A percentile compares a stretch with the other conserved stretches of the same genome.
These are phyloP conservation scores for Puccinellia tenuiflora DNA, from an alignment of 176 grass and related monocot species.

Conservation along the genomic window DNA sequence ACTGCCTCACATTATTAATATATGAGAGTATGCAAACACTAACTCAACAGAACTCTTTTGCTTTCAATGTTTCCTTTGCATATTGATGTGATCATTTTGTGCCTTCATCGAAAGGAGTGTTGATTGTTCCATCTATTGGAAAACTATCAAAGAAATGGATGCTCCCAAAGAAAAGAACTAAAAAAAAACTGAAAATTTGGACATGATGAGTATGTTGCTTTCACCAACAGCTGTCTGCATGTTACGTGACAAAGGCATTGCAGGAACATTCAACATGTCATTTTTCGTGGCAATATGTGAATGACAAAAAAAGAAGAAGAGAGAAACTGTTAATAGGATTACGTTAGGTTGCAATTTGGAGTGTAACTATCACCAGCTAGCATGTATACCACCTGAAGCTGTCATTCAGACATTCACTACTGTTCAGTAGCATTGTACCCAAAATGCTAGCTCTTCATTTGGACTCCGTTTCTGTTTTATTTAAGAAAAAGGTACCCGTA, in stretches of 20 bases:
- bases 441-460: background rate
- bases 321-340: no score
- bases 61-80: background rate
- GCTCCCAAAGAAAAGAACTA: background rate
- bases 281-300: background rate
- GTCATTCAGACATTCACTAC: background rate
- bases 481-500: background rate
- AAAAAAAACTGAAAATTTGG: background rate
- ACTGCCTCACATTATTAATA: background rate
- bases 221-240: background rate
- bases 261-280: background rate
- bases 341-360: background rate
- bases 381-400: background rate
- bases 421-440: background rate
- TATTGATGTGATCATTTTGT: background rate
- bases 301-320: background rate
- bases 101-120: background rate
- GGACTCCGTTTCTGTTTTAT: background rate
- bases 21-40: background rate
- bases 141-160: background rate
- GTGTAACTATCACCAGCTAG: background rate
- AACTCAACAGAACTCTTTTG: background rate
- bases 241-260: background rate
- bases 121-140: background rate
- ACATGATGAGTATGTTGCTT: slow-evolving; percentile 8